Base-by-base conservation (phyloP, 768 basidiomycete genomes). In the Pisolithus marmoratus region DNA sequence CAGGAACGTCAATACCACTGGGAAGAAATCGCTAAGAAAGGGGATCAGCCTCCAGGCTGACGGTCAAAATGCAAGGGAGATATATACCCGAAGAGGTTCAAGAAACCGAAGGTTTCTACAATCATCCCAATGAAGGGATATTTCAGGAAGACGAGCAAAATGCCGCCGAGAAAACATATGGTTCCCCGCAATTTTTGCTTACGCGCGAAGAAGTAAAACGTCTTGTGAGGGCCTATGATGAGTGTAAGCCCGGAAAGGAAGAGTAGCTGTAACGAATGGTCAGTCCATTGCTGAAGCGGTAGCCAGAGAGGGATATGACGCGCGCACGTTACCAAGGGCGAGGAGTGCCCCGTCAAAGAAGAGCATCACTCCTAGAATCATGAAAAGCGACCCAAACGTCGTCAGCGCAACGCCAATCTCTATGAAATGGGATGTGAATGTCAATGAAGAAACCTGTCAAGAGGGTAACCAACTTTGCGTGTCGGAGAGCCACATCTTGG, bases 351-450 rank as follows among this genome's bases (percentile, higher is more conserved):
- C 92, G 72, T 99, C 96, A 58, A 99, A 98, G 74, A 99, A 86
- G 58, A 97, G 81, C 76, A 98, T 81, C 40, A 99, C 85, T 24
- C 96, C 96, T 37, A 99, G 78, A 63, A 98, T 76, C 88, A 98
- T 95, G 77, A 99, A 99, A 54, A 95, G 76, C 37, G 80, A 85
- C 49, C 96, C 96, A 61, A 96, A 96, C 17, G 94, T 90, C 41
- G 95, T 97, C 58, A 98, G 82, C 46, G 92, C 94, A 53, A 98
- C 94, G 60, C 95, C 93, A 60, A 96, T 95, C 76, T 95, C 92
- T 94, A 67, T 52, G 52, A 52, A 52, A n/a, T 19, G 4, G 44
- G 41, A 43, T 29, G 26, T 47, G 50, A 23, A 12, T 26, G 15
- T 42, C 24, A 45, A 48, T 38, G 17, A 29, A 51, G 44, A 22